Percentiles rank a stretch among this genome's conserved stretches.
Evolutionary conservation across 352 stramenopile species (phyloP).

Genomic region (Pythium sp.): DNA sequence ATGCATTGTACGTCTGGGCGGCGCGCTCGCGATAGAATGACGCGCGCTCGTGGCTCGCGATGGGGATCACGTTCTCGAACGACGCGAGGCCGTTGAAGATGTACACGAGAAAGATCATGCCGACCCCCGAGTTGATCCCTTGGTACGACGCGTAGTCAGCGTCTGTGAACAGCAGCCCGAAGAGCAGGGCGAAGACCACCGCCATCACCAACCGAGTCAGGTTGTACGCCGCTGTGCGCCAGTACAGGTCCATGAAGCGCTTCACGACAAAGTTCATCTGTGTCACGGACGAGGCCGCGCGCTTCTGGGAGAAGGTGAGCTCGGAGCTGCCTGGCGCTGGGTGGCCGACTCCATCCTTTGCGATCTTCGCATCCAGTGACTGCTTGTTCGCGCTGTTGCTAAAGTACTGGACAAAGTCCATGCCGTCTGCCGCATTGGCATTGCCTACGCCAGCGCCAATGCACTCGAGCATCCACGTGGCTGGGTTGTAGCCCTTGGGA

Average conservation of each 20-base stretch:
- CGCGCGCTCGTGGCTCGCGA: neutral
- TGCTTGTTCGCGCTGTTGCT: neutral
- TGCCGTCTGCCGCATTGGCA: neutral
- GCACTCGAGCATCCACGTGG: conserved; percentile 22
- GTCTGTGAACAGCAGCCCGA: conserved; percentile 43
- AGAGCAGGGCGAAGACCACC: conserved; percentile 28
- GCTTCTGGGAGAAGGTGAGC: conserved; percentile 7
- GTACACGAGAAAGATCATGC: conserved; percentile 29
- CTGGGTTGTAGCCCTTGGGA: conserved; percentile 38
- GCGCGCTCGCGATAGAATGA: conserved; percentile 81
- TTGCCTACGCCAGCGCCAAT: conserved; percentile 24
- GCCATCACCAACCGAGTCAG: conserved; percentile 52
- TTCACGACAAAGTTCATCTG: conserved; percentile 6
- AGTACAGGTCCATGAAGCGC: conserved; percentile 70
- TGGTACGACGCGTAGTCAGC: conserved; percentile 46
- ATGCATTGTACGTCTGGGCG: conserved; percentile 62
- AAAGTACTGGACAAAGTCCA: neutral
- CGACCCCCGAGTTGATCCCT: conserved; percentile 53
- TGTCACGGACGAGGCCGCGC: neutral
- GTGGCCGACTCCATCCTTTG: neutral
- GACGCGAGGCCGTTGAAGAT: conserved; percentile 4
- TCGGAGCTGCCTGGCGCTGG: neutral
- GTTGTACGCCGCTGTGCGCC: conserved; percentile 87
- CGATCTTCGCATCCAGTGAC: neutral
- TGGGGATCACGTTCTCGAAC: neutral